A percentile compares a stretch with the other conserved stretches of the same genome.
Evolutionary conservation across 768 basidiomycete genomes (phyloP).

Genomic region (Boletus subcaerulescens): DNA sequence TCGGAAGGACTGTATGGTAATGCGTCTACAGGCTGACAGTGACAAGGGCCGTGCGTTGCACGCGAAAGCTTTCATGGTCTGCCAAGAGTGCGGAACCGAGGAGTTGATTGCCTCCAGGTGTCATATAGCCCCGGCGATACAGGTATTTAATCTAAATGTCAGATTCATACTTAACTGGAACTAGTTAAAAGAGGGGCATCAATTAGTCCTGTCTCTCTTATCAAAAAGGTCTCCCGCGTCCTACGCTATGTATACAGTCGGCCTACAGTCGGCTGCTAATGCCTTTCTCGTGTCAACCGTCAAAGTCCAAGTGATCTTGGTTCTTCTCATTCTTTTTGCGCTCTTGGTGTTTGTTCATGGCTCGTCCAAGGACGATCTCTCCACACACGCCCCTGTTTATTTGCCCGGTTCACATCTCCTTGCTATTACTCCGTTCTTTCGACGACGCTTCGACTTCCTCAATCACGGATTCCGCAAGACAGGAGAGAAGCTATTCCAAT

Average conservation of each 20-base stretch:
- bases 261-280: conserved; percentile 38
- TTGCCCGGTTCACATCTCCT: conserved; percentile 59
- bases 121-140: conserved; percentile 8
- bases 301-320: conserved; percentile 33
- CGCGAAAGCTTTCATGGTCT: conserved; percentile 14
- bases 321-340: conserved; percentile 34
- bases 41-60: conserved; percentile 5
- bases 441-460: conserved; percentile 66
- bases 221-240: conserved; percentile 25
- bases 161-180: conserved; percentile 12
- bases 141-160: conserved; percentile 21
- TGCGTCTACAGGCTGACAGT: conserved; percentile 8
- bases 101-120: conserved; percentile 14
- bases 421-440: conserved; percentile 66
- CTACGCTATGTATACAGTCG: conserved; percentile 40
- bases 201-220: conserved; percentile 23
- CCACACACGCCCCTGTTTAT: conserved; percentile 42
- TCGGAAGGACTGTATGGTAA: not conserved
- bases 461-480: conserved; percentile 69
- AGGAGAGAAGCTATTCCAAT: conserved; percentile 64
- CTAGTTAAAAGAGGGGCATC: conserved; percentile 25
- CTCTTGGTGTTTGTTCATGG: conserved; percentile 37
- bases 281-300: conserved; percentile 35
- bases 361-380: conserved; percentile 45
- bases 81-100: conserved; percentile 28